Percentiles rank a stretch among this genome's conserved stretches.
Evolutionary conservation across 2,329 filamentous ascomycete species (phyloP).

Genomic region (Dactylonectria estremocensis): DNA sequence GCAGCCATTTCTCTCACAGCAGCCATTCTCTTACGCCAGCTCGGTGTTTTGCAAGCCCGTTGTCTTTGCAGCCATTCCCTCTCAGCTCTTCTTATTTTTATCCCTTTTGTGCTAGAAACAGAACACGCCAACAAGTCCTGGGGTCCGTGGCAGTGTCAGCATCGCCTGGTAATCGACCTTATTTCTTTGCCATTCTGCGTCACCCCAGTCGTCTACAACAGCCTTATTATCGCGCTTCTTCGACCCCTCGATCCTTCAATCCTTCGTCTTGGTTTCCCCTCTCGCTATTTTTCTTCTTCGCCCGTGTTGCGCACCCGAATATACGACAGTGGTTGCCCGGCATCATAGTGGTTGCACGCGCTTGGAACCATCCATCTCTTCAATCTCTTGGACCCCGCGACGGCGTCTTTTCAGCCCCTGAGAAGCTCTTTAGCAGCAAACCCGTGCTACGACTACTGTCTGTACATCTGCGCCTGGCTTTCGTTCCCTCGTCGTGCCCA

Average conservation of each 20-base stretch:
- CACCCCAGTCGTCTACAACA: neutral
- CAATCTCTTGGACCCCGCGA: constrained; percentile 22
- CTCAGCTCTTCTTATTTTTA: constrained; percentile 1
- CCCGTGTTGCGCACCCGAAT: neutral
- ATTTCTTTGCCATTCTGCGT: neutral
- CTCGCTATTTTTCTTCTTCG: neutral
- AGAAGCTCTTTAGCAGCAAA: constrained; percentile 8
- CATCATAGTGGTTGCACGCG: constrained; percentile 13
- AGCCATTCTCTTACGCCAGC: no score
- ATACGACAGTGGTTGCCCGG: no score
- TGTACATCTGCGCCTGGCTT: neutral
- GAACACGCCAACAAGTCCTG: neutral
- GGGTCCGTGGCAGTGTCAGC: constrained; percentile 22
- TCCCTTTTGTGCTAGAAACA: constrained; percentile 19
- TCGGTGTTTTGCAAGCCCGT: no score
- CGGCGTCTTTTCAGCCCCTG: constrained; percentile 21
- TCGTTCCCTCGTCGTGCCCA: neutral
- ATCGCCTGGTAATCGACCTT: constrained; percentile 32
- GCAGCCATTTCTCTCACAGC: no score
- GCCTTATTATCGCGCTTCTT: neutral
- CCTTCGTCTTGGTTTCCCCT: neutral
- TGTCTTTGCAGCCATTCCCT: neutral
- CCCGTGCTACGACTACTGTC: constrained; percentile 5
- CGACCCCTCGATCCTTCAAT: neutral
- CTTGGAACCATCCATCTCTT: constrained; percentile 17